A percentile compares a stretch with the other conserved stretches of the same genome.
Conservation (phyloP, 2,329 filamentous ascomycete genomes). For the Diaporthe vexans region DNA sequence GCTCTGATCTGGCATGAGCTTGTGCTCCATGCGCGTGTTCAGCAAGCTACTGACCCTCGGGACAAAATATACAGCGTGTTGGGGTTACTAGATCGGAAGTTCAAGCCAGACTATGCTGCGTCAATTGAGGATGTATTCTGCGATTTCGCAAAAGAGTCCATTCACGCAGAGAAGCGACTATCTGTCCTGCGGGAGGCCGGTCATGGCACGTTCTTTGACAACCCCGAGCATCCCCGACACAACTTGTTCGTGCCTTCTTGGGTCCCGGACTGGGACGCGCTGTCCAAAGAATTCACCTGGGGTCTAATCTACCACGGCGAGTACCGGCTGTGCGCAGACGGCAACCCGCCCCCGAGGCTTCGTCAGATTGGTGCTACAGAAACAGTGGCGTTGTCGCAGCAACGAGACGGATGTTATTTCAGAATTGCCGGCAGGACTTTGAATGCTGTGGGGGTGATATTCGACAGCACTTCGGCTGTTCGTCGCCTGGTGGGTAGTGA, state of each 20-base stretch:
- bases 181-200: conserved; percentile 11
- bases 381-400: too few species aligned
- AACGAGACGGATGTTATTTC: neutral
- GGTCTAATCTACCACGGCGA: conserved; percentile 4
- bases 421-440: neutral
- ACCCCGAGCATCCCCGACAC: conserved; percentile 11
- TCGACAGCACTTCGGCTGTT: neutral
- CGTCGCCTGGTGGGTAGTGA: neutral
- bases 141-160: neutral
- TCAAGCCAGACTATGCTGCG: conserved; percentile 13
- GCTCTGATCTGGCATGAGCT: conserved; percentile 8
- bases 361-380: neutral
- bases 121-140: conserved; percentile 6
- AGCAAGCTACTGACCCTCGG: conserved; percentile 7
- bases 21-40: conserved; percentile 7
- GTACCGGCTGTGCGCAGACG: neutral
- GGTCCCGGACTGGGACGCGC: conserved; percentile 17
- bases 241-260: conserved; percentile 16
- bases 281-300: conserved; percentile 20
- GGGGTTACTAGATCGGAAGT: conserved; percentile 1
- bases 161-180: conserved; percentile 1
- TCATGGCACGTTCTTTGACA: neutral
- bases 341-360: neutral
- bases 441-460: neutral
- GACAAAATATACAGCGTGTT: conserved; percentile 24